phyloP scores from a whole-genome alignment of 2,329 filamentous ascomycete genomes.

The Stagonosporopsis chrysanthemi region DNA sequence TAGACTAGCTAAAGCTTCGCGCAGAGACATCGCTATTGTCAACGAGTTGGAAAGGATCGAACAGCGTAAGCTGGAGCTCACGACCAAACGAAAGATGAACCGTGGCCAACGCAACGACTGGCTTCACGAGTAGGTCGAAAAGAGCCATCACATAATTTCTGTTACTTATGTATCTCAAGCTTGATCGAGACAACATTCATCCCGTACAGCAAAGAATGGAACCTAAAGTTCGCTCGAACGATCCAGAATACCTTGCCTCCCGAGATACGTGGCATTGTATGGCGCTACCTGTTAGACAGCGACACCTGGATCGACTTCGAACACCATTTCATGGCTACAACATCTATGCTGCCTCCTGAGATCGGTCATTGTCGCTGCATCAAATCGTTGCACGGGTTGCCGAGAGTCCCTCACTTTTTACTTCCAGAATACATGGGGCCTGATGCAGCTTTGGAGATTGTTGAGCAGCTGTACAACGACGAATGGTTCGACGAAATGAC shows the following conservation, averaged over 20 bases:
- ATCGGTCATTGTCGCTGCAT: conserved; percentile 1
- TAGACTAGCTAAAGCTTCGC: too few species aligned
- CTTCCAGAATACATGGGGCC: background rate
- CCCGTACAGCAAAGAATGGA: conserved; percentile 4
- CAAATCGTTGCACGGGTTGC: background rate
- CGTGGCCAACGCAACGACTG: background rate
- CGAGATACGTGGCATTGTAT: conserved; percentile 1
- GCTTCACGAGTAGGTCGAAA: background rate
- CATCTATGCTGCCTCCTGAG: background rate
- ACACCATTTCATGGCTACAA: background rate
- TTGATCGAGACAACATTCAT: background rate
- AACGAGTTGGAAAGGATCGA: background rate
- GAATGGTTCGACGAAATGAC: conserved; percentile 1
- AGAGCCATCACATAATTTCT: too few species aligned
- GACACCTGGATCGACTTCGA: background rate
- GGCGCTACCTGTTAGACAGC: background rate
- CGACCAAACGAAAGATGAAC: background rate
- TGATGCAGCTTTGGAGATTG: background rate
- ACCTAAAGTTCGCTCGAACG: background rate
- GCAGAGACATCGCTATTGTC: background rate
- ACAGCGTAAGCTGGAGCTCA: background rate
- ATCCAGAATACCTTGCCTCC: background rate
- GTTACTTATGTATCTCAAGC: background rate
- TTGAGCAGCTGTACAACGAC: background rate
- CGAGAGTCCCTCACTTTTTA: conserved; percentile 1